Base-by-base conservation (phyloP, 106 monocot species). In the Dioscorea alata region DNA sequence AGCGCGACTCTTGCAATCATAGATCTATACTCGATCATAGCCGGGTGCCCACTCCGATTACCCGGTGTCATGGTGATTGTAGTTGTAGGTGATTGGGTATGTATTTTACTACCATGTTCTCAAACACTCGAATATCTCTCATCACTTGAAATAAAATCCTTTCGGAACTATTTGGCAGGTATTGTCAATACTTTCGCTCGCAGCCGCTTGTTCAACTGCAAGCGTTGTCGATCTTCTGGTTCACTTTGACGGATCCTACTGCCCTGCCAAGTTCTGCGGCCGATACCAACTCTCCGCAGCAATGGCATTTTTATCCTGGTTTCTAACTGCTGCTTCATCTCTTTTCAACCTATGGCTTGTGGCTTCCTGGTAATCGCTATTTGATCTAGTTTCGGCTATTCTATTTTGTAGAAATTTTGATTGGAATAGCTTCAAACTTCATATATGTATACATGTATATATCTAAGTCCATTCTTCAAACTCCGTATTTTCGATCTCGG, bases 261-360 rank as follows among this genome's bases (percentile, higher is more conserved):
- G 81, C 72, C 61, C 91, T 13, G 77, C 78, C 56, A 83, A 73
- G 69, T 71, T 77, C 22, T 94, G 90, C 54, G 79, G 87, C 13
- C 63, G 91, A 82, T 95, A 86, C 48, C 88, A 95, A 73, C 66
- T 95, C 19, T 95, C 94, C 16, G 74, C 91, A 6, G 72, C 79
- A 2, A 90, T 91, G 91, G 90, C 94, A 42, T 88, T 95, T 61
- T 68, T 90, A 35, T 74, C 88, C 24, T 95, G 94, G 90, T 72
- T 91, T 70, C 88, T 95, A n/a, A 88, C 81, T 33, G 85, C 88
- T 19, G 62, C 73, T 31, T 84, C 96, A 4, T 84, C 82, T 50
- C 80, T 86, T 64, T 76, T 81, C 84, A 91, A 91, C 73, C 71
- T 96, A 20, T 91, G 95, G 91, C 71, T 69, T 50, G 54, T 84